A percentile compares a stretch with the other conserved stretches of the same genome.
phyloP scores from a whole-genome alignment of 257 asterid species.

The Phtheirospermum japonicum region DNA sequence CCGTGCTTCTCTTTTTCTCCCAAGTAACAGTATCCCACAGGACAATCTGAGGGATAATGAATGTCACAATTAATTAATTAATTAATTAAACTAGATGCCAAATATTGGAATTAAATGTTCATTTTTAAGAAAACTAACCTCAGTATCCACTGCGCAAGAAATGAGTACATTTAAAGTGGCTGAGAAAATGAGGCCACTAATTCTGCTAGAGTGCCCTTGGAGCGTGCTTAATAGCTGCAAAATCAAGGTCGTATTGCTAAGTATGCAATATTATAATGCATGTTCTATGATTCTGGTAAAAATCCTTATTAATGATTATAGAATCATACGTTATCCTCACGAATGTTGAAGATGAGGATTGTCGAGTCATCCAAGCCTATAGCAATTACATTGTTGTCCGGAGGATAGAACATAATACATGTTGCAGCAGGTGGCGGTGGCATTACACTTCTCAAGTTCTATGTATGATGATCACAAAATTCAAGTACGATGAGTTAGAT shows the following conservation, averaged over 20 bases:
- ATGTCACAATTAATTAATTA: background rate
- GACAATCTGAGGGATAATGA: conserved; percentile 42
- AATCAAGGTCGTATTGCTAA: background rate
- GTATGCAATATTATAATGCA: background rate
- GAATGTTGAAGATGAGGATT: conserved; percentile 60
- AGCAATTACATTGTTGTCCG: conserved; percentile 64
- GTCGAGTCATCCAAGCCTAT: conserved; percentile 69
- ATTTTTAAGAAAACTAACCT: conserved; percentile 35
- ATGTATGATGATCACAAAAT: conserved; percentile 27
- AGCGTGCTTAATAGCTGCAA: conserved; percentile 53
- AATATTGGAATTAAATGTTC: background rate
- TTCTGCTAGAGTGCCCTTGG: conserved; percentile 56
- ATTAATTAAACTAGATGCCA: background rate
- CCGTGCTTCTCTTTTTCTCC: conserved; percentile 53
- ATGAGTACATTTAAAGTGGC: conserved; percentile 41
- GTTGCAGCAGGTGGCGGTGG: conserved; percentile 58
- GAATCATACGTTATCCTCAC: conserved; percentile 44
- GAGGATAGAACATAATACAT: conserved; percentile 64
- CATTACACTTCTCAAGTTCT: conserved; percentile 55
- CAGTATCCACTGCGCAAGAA: conserved; percentile 60
- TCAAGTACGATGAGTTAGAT: conserved; percentile 11
- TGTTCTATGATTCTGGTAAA: background rate
- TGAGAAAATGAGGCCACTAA: conserved; percentile 66
- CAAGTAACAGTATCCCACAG: conserved; percentile 62
- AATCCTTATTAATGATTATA: background rate